These are phyloP conservation scores for Galeopsis tetrahit DNA, from an alignment of 257 asterid species.

Conservation along the genomic window DNA sequence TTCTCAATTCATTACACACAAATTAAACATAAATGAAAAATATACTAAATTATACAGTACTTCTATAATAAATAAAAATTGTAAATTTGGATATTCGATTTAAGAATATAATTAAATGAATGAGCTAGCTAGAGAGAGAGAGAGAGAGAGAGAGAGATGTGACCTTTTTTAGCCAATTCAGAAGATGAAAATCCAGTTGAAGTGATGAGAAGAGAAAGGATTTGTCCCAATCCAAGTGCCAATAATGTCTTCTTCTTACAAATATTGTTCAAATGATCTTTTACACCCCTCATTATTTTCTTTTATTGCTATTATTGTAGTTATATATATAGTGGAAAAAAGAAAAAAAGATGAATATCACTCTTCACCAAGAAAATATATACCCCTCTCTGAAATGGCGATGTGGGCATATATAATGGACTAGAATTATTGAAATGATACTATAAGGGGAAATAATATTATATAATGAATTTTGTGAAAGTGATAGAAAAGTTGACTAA, in stretches of 20 bases:
- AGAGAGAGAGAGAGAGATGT: neutral
- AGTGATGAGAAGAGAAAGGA: conserved; percentile 66
- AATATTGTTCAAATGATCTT: conserved; percentile 33
- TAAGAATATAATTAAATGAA: too few species aligned
- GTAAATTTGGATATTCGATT: too few species aligned
- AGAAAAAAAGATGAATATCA: neutral
- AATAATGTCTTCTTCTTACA: conserved; percentile 48
- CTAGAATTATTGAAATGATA: neutral
- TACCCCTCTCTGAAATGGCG: neutral
- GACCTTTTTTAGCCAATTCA: conserved; percentile 68
- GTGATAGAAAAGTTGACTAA: conserved; percentile 31
- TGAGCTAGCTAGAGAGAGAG: neutral
- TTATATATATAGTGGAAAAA: neutral
- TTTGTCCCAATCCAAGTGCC: conserved; percentile 63
- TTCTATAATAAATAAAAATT: too few species aligned
- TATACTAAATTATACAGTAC: too few species aligned
- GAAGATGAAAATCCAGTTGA: conserved; percentile 75
- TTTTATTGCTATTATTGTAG: neutral
- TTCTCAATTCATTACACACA: too few species aligned
- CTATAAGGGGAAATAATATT: neutral
- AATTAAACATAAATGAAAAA: too few species aligned
- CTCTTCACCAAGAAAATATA: neutral
- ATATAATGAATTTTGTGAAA: conserved; percentile 5
- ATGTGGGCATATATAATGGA: neutral
- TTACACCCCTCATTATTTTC: conserved; percentile 22